Evolutionary conservation across 345 rosid species (phyloP).

Genomic region (Acer campestre): DNA sequence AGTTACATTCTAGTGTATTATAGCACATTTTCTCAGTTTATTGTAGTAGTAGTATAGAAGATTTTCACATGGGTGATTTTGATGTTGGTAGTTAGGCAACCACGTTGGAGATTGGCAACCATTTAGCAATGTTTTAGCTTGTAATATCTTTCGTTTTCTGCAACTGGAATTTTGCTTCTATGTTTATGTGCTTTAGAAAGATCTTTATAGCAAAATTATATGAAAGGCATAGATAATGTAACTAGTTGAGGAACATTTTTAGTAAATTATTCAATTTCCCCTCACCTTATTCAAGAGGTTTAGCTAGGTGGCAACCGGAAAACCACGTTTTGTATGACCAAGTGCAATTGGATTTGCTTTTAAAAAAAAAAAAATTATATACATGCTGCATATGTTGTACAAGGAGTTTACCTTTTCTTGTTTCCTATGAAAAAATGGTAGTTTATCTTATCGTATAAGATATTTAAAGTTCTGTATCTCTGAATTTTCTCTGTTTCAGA

Average conservation of each 20-base stretch:
- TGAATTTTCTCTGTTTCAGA: conserved; percentile 48
- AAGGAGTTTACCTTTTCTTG: not conserved
- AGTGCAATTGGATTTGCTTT: not conserved
- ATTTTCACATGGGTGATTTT: not conserved
- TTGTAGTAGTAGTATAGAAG: not conserved
- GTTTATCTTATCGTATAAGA: not conserved
- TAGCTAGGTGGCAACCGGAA: not conserved
- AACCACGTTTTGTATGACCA: too few relatives aligned
- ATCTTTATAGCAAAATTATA: not conserved
- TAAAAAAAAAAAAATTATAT: not conserved
- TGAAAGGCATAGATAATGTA: not conserved
- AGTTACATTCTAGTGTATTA: not conserved
- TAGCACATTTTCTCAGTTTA: not conserved
- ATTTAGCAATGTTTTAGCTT: not conserved
- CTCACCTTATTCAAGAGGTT: conserved; percentile 2
- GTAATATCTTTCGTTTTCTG: not conserved
- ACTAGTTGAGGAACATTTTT: not conserved
- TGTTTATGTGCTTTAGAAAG: too few relatives aligned
- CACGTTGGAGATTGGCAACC: not conserved
- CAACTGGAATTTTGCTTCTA: not conserved
- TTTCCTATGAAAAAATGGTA: not conserved
- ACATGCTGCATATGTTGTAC: not conserved
- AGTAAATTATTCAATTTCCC: not conserved
- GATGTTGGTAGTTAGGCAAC: too few relatives aligned
- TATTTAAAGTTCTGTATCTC: conserved; percentile 9